A percentile compares a stretch with the other conserved stretches of the same genome.
These are phyloP conservation scores for Spongospora subterranea DNA, from an alignment of 208 protist species.

Conservation along the genomic window DNA sequence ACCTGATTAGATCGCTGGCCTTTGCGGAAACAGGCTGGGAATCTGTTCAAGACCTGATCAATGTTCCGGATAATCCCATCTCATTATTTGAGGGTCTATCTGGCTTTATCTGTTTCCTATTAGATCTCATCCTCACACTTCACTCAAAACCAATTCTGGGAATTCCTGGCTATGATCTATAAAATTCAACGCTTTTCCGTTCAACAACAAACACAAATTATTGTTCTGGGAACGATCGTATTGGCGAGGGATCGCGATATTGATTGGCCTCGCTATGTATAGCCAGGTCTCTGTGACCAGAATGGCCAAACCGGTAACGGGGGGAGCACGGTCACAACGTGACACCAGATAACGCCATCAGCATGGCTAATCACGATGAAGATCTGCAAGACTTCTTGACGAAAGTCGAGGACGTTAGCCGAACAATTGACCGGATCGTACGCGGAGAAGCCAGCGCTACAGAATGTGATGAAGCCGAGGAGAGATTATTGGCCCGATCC, in stretches of 20 bases:
- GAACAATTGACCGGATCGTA: not conserved
- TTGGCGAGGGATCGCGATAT: too few relatives aligned
- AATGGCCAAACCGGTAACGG: not conserved
- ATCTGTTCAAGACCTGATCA: not conserved
- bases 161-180: slow-evolving; percentile 20
- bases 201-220: not conserved
- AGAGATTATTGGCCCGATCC: not conserved
- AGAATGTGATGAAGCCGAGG: slow-evolving; percentile 3
- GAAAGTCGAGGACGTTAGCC: slow-evolving; percentile 23
- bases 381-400: slow-evolving; percentile 11
- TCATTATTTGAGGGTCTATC: not conserved
- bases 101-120: slow-evolving; percentile 53
- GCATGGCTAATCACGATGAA: not conserved
- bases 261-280: not conserved
- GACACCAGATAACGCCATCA: too few relatives aligned
- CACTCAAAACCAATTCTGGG: not conserved
- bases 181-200: not conserved
- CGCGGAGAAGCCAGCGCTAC: not conserved
- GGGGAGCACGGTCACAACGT: too few relatives aligned
- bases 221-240: not conserved
- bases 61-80: slow-evolving; percentile 22
- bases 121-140: slow-evolving; percentile 19
- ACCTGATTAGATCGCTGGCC: slow-evolving; percentile 1
- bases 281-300: not conserved
- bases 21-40: slow-evolving; percentile 26